Conservation (phyloP, 1,284 basidiomycete genomes). For the Ustilago nuda region DNA sequence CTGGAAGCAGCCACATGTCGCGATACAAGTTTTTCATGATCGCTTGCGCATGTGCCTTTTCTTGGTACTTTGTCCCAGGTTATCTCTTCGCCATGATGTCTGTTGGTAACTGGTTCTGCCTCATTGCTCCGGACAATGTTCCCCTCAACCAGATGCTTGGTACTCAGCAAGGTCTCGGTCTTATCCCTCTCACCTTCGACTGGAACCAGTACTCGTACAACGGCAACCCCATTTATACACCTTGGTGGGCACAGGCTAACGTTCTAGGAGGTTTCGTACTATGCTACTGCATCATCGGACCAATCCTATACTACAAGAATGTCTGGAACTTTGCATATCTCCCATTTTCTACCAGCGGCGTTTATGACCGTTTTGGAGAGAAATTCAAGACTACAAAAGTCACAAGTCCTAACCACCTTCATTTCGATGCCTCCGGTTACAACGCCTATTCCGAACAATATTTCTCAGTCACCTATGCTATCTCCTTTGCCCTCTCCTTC, state of each 20-base stretch:
- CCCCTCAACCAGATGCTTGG: constrained; percentile 64
- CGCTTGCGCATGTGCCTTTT: constrained; percentile 45
- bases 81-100: constrained; percentile 61
- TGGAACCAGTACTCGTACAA: constrained; percentile 57
- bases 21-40: constrained; percentile 58
- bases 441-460: constrained; percentile 61
- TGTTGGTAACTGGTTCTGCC: constrained; percentile 61
- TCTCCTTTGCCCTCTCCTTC: constrained; percentile 75
- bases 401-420: constrained; percentile 32
- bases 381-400: constrained; percentile 49
- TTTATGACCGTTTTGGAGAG: constrained; percentile 59
- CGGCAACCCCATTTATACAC: constrained; percentile 55
- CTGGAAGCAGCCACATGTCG: constrained; percentile 71
- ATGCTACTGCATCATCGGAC: constrained; percentile 58
- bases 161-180: constrained; percentile 51
- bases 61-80: constrained; percentile 63
- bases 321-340: constrained; percentile 57
- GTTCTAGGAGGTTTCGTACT: constrained; percentile 52
- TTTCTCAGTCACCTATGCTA: constrained; percentile 78
- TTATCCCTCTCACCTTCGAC: constrained; percentile 61
- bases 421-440: constrained; percentile 51
- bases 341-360: constrained; percentile 54
- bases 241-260: constrained; percentile 59
- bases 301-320: constrained; percentile 64
- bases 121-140: constrained; percentile 62